These are phyloP conservation scores for Centella asiatica DNA, from an alignment of 129 eudicot genomes.

Conservation along the genomic window DNA sequence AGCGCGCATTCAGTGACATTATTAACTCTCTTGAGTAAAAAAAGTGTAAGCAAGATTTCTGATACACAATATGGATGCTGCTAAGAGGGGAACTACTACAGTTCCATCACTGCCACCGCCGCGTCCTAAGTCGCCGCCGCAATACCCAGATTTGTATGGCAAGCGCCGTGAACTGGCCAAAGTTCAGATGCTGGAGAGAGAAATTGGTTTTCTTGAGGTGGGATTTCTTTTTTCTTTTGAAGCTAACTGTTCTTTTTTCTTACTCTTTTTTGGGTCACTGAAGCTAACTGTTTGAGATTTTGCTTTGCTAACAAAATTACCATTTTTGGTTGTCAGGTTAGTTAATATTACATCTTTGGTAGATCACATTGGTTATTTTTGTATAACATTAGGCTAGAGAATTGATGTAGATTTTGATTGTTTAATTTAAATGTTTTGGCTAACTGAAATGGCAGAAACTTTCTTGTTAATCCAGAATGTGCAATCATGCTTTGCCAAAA, in stretches of 20 bases:
- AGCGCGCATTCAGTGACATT: conserved; percentile 2
- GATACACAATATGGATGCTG: conserved; percentile 18
- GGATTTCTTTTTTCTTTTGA: neutral
- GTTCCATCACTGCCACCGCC: conserved; percentile 48
- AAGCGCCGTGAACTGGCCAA: conserved; percentile 74
- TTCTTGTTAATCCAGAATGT: neutral
- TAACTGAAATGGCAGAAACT: neutral
- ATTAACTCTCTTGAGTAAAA: neutral
- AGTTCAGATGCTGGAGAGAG: conserved; percentile 69
- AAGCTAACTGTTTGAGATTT: conserved; percentile 9
- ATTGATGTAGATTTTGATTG: neutral
- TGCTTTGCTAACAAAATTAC: conserved; percentile 4
- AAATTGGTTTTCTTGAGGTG: conserved; percentile 73
- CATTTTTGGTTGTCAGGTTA: neutral
- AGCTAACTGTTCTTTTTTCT: too few species aligned
- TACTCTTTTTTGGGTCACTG: too few species aligned
- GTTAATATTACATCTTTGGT: neutral
- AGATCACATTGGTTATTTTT: neutral
- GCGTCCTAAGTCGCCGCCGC: conserved; percentile 84
- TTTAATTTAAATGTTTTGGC: neutral
- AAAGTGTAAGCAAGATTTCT: conserved; percentile 5
- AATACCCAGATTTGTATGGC: conserved; percentile 63
- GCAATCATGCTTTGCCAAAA: conserved; percentile 2
- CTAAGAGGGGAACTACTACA: conserved; percentile 13
- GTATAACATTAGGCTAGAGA: neutral